Evolutionary conservation across 83 land plant genomes (phyloP).

Genomic region (Diphasiastrum complanatum): DNA sequence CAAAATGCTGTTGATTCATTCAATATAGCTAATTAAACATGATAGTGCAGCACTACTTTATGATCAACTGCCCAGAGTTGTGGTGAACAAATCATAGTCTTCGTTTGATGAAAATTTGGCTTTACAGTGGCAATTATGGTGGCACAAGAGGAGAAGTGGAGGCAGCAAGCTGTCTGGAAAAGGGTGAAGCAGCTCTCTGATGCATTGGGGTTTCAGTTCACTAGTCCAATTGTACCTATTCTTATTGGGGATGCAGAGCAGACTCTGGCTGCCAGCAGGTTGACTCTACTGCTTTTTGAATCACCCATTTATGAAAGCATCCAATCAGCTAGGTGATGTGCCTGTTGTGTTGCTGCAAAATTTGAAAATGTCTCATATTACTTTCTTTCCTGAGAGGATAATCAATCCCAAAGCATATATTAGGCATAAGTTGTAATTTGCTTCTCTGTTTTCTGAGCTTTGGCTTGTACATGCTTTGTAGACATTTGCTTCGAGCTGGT

Average conservation of each 20-base stretch:
- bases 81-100: too few relatives aligned
- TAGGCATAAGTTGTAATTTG: neutral
- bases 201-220: slow-evolving; percentile 45
- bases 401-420: too few relatives aligned
- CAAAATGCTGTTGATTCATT: too few relatives aligned
- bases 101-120: slow-evolving; percentile 1
- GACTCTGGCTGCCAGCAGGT: slow-evolving; percentile 92
- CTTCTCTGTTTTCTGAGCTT: neutral
- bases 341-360: too few relatives aligned
- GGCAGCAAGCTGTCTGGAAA: slow-evolving; percentile 64
- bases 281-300: neutral
- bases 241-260: slow-evolving; percentile 68
- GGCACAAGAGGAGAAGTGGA: slow-evolving; percentile 67
- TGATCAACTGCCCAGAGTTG: neutral
- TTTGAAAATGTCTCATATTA: neutral
- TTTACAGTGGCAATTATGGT: slow-evolving; percentile 79
- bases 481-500: slow-evolving; percentile 67
- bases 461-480: slow-evolving; percentile 32
- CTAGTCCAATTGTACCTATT: slow-evolving; percentile 84
- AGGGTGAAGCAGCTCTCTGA: slow-evolving; percentile 55
- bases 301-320: neutral
- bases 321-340: too few relatives aligned
- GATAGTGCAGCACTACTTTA: neutral
- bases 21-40: too few relatives aligned
- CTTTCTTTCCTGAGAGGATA: too few relatives aligned